Evolutionary conservation across 2,329 filamentous ascomycete genomes (phyloP), one percentile per base, ranked within the genome.

Genomic region (Alternaria alternata): DNA sequence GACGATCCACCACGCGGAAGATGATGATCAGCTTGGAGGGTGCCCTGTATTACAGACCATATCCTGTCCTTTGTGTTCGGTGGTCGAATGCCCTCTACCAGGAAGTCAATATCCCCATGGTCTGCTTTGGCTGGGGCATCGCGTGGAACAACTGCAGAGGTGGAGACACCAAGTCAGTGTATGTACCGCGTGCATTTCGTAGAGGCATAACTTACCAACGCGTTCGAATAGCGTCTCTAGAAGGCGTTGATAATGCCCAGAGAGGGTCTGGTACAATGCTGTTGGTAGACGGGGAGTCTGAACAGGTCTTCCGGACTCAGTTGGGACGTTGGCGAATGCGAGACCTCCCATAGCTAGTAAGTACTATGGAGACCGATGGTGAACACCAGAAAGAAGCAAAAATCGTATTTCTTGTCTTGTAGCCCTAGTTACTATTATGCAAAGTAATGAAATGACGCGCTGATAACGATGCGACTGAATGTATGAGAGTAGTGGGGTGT

Each of bases 101-200:
- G 76, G 59, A 94, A 82, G 76, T 95, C 92, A 38, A 96, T 80
- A 65, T 95, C 92, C 20, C 92, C 92, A 69, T 87, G 85, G 66
- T 88, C 86, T 0, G 65, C 42, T 76, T 95, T 95, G 1, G 75
- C 88, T 0, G 91, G 91, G 0, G 86, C 89, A 66, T 93, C 90
- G 28, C 89, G 85, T 0, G 91, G 88, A 0, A 85, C 82, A 1
- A 82, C 84, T 36, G 32, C 6, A 16, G 11, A 14, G 32, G 14
- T 3, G 32, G 5, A 34, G 32, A 14, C 12, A 34, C 12, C 5
- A 34, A 36, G 12, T 36, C 6, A 36, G 32, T 16, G 3, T 36
- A 16, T 36, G 12, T 36, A 12, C 14, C 5, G 14, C 14, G 14
- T 36, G 14, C 32, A 36, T 36, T 36, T 16, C 32, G 32, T 12